Evolutionary conservation across 768 basidiomycete genomes (phyloP), one percentile per base, ranked within the genome.

Genomic region (Asterophora lycoperdoides): DNA sequence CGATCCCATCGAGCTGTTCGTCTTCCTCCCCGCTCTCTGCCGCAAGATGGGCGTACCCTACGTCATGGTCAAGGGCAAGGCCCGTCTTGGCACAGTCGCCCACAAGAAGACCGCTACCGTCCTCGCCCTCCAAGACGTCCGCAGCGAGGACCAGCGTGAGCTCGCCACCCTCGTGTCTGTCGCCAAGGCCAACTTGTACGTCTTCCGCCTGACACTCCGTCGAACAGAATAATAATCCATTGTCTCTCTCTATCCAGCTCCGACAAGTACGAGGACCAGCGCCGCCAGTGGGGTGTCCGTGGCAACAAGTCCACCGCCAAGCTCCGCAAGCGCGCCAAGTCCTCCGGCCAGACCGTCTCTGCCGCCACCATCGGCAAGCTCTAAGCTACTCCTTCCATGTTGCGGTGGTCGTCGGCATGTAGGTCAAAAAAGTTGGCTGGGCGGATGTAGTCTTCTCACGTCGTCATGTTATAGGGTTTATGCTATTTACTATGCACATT

Each of bases 1-100:
- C 53, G 95, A 99, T 79, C 95, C 95, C 35, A 96, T 98, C 56
- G 95, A 99, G 75, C 87, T 99, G 61, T 95, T 99, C 57, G 83
- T 99, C 72, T 98, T 91, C 86, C 80, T 98, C 52, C 95, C 95
- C 48, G 93, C 95, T 47, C 85, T 97, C 52, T 98, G 95, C 78
- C 86, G 93, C 72, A 97, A 98, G 84, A 97, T 97, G 94, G 94
- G 94, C 68, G 89, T 97, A 28, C 94, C 94, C 34, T 97, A 98
- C 73, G 91, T 93, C 56, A 96, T 99, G 57, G 93, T 95, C 60
- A 97, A 97, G 77, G 88, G 89, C 74, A 97, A 97, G 75, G 92
- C 95, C 48, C 90, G 95, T 67, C 90, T 98, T 62, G 95, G 95
- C 60, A 92, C 94, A 6, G 93, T 97, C 54, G 92, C 94, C 34